phyloP scores from a whole-genome alignment of 345 rosid species.

The Cochlearia excelsa region DNA sequence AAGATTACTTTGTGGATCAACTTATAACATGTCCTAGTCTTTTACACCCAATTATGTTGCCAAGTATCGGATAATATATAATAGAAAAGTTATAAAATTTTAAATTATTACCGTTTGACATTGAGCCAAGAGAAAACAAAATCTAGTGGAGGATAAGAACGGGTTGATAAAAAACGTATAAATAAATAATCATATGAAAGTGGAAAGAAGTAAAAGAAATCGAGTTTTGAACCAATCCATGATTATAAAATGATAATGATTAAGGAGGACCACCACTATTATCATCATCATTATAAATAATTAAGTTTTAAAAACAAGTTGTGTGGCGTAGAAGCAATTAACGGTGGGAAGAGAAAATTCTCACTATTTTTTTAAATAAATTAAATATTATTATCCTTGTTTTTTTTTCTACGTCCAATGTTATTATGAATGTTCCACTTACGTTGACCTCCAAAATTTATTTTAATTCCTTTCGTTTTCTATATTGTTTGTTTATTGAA shows the following conservation, averaged over 20 bases:
- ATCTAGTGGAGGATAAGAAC: conserved; percentile 29
- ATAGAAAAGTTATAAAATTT: conserved; percentile 3
- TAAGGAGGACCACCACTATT: conserved; percentile 19
- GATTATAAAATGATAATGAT: conserved; percentile 19
- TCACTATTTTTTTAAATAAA: not conserved
- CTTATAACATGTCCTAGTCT: not conserved
- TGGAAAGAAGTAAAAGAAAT: not conserved
- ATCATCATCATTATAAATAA: conserved; percentile 28
- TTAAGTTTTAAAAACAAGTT: not conserved
- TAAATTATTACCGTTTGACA: not conserved
- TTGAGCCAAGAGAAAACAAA: conserved; percentile 14
- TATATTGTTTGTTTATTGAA: conserved; percentile 23
- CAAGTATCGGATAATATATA: conserved; percentile 9
- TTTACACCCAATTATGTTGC: not conserved
- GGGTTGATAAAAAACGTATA: no score
- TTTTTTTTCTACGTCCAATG: conserved; percentile 28
- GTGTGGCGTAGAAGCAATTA: conserved; percentile 30
- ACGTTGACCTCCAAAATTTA: conserved; percentile 22
- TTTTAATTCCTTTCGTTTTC: conserved; percentile 27
- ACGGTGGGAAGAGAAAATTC: conserved; percentile 30
- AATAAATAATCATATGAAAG: no score
- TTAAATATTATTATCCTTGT: not conserved
- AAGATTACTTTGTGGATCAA: conserved; percentile 7
- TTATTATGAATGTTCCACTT: conserved; percentile 23
- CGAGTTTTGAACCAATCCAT: conserved; percentile 34